phyloP scores from a whole-genome alignment of 768 basidiomycete species.

The Lactarius hatsudake region DNA sequence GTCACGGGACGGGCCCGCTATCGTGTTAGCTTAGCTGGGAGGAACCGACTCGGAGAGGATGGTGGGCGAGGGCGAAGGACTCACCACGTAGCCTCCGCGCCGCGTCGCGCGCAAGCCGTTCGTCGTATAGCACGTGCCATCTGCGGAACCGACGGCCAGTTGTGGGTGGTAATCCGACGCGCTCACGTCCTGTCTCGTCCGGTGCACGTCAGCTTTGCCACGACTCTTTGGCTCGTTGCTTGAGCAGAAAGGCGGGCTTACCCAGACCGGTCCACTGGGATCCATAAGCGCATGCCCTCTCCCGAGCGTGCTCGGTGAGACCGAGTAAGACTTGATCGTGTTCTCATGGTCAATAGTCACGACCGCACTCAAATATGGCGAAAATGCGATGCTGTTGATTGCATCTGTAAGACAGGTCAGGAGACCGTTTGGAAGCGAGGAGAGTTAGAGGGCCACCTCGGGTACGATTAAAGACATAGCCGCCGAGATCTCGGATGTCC shows the following conservation, averaged over 20 bases:
- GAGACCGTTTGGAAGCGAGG: slow-evolving; percentile 2
- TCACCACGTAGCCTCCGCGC: slow-evolving; percentile 67
- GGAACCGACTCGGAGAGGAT: not conserved
- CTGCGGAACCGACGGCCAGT: slow-evolving; percentile 75
- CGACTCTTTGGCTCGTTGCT: not conserved
- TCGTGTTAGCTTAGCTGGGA: not conserved
- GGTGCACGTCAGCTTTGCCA: not conserved
- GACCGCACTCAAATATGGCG: slow-evolving; percentile 63
- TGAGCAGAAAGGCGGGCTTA: slow-evolving; percentile 39
- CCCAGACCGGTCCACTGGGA: slow-evolving; percentile 81
- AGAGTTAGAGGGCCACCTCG: slow-evolving; percentile 49
- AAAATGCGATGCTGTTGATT: slow-evolving; percentile 64
- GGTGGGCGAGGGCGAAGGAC: slow-evolving; percentile 31
- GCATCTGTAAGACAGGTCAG: slow-evolving; percentile 49
- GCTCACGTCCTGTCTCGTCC: slow-evolving; percentile 52
- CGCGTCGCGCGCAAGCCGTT: slow-evolving; percentile 67
- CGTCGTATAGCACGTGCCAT: slow-evolving; percentile 77
- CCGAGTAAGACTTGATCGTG: slow-evolving; percentile 68
- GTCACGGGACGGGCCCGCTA: not conserved
- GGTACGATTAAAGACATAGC: slow-evolving; percentile 71
- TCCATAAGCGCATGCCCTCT: slow-evolving; percentile 69
- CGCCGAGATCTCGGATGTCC: slow-evolving; percentile 70
- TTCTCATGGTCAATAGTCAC: slow-evolving; percentile 85
- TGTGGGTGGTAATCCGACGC: slow-evolving; percentile 88
- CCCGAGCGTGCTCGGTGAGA: slow-evolving; percentile 71